Percentiles rank a stretch among this genome's conserved stretches.
Conservation (phyloP, 805 yeast genomes). For the Saccharomycopsis amapae region DNA sequence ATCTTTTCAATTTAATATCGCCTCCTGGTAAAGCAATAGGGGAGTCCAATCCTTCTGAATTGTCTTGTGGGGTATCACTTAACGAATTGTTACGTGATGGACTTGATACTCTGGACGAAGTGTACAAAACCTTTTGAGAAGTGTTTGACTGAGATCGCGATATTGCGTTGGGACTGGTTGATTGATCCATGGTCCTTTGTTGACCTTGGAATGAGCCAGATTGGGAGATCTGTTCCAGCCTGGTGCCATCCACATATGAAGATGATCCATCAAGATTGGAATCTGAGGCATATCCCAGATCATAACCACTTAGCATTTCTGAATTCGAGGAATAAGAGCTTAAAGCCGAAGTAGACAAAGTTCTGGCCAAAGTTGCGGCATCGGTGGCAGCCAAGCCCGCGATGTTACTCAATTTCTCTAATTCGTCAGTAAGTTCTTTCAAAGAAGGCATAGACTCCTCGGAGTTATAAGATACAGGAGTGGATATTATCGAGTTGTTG, state of each 20-base stretch:
- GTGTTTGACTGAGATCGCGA: too few species aligned
- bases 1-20: constrained; percentile 36
- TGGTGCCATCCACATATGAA: too few species aligned
- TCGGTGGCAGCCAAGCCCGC: constrained; percentile 77
- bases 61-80: background rate
- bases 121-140: background rate
- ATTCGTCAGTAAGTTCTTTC: constrained; percentile 64
- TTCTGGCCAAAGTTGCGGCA: constrained; percentile 76
- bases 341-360: constrained; percentile 63
- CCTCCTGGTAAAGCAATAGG: constrained; percentile 22
- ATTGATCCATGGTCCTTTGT: too few species aligned
- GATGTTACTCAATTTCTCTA: constrained; percentile 63
- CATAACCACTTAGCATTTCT: too few species aligned
- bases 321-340: constrained; percentile 35
- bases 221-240: too few species aligned
- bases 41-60: background rate
- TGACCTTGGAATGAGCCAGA: too few species aligned
- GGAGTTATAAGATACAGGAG: background rate
- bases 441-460: constrained; percentile 48
- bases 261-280: too few species aligned
- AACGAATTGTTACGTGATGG: background rate
- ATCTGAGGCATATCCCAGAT: too few species aligned
- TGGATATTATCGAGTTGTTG: constrained; percentile 29
- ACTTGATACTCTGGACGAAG: constrained; percentile 1
- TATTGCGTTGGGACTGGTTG: too few species aligned